These are phyloP conservation scores for Balansia obtecta DNA, from an alignment of 2,329 filamentous ascomycete genomes.

Conservation along the genomic window DNA sequence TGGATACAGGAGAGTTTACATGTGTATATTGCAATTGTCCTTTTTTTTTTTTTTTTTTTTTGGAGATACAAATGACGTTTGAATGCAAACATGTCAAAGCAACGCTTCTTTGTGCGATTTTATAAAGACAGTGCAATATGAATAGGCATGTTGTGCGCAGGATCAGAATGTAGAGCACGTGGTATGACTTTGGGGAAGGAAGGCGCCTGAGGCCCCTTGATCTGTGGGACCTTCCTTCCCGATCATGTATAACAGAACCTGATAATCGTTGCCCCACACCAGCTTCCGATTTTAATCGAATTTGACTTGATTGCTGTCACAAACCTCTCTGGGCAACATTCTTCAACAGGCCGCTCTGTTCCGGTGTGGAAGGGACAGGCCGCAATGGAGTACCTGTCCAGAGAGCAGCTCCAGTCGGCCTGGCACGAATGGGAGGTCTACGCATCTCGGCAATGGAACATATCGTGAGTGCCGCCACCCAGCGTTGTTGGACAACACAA, in stretches of 20 bases:
- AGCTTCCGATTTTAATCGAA: not conserved
- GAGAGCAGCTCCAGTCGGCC: slow-evolving; percentile 2
- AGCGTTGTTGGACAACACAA: too few relatives aligned
- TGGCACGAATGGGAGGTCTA: slow-evolving; percentile 5
- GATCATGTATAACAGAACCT: too few relatives aligned
- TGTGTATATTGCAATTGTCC: slow-evolving; percentile 5
- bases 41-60: too few relatives aligned
- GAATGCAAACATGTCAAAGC: not conserved
- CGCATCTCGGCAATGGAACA: slow-evolving; percentile 2
- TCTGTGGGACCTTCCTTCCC: too few relatives aligned
- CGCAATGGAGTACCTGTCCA: not conserved
- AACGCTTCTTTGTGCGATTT: too few relatives aligned
- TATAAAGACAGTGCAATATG: too few relatives aligned
- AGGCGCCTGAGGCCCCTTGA: not conserved
- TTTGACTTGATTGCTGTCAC: not conserved
- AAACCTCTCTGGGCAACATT: not conserved
- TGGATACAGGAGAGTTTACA: slow-evolving; percentile 9
- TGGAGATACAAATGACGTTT: slow-evolving; percentile 4
- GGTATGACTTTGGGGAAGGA: too few relatives aligned
- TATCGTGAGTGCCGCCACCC: slow-evolving; percentile 8
- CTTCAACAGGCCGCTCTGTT: not conserved
- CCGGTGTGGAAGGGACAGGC: not conserved
- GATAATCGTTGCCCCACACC: not conserved
- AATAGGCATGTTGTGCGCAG: too few relatives aligned
- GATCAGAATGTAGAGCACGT: too few relatives aligned